Evolutionary conservation across 352 stramenopile genomes (phyloP).

Genomic region (Globisporangium nunn): DNA sequence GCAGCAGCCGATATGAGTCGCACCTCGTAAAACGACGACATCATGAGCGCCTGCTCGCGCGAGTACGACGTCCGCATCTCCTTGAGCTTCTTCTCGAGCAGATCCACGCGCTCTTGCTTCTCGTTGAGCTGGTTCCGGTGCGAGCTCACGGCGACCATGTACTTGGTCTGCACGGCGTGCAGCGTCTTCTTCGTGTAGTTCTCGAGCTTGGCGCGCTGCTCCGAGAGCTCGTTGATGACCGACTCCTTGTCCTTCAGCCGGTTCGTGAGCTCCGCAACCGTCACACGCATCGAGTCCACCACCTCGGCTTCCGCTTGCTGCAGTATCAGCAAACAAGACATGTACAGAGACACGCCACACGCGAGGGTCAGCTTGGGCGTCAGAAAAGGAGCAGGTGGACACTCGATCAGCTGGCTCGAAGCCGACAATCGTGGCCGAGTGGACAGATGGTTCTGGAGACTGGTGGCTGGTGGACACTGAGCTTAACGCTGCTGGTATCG

Average conservation of each 20-base stretch:
- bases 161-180: conserved; percentile 87
- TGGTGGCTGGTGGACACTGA: neutral
- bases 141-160: conserved; percentile 85
- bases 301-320: conserved; percentile 57
- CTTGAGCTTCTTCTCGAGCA: conserved; percentile 85
- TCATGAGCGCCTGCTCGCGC: conserved; percentile 83
- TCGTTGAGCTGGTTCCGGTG: conserved; percentile 86
- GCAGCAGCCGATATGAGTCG: neutral
- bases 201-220: conserved; percentile 83
- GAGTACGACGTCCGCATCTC: conserved; percentile 71
- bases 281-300: conserved; percentile 70
- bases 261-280: conserved; percentile 73
- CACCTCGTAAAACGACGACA: conserved; percentile 88
- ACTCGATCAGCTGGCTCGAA: neutral
- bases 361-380: neutral
- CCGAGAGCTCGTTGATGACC: conserved; percentile 81
- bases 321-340: neutral
- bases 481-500: neutral
- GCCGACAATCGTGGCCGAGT: neutral
- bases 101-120: conserved; percentile 78
- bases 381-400: neutral
- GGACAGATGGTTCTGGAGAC: neutral
- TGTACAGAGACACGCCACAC: neutral
- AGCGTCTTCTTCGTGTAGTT: conserved; percentile 90
- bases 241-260: conserved; percentile 87